Percentiles rank a stretch among this genome's conserved stretches.
phyloP scores from a whole-genome alignment of 73 alveolate species.

The Blepharisma japonicum region DNA sequence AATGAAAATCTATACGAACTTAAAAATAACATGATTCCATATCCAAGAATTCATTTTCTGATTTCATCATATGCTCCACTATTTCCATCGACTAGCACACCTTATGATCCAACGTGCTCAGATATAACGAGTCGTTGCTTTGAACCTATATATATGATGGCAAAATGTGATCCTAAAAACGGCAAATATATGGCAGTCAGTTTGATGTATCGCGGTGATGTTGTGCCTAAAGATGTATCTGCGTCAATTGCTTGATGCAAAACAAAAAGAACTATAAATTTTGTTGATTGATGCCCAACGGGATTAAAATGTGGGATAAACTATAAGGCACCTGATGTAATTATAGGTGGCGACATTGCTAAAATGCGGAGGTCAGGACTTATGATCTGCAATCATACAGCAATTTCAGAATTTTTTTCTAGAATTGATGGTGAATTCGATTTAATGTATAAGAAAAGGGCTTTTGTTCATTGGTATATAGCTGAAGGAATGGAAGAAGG shows the following conservation, averaged over 20 bases:
- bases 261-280: constrained; percentile 92
- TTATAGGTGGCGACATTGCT: constrained; percentile 96
- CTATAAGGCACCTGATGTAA: constrained; percentile 95
- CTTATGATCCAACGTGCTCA: constrained; percentile 30
- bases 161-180: constrained; percentile 40
- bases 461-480: constrained; percentile 68
- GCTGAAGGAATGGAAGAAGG: constrained; percentile 46
- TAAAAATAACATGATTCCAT: constrained; percentile 54
- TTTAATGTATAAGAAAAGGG: constrained; percentile 64
- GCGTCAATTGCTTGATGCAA: constrained; percentile 66
- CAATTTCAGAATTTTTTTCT: constrained; percentile 64
- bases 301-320: constrained; percentile 94
- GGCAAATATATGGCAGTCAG: constrained; percentile 55
- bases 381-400: constrained; percentile 61
- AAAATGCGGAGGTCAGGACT: constrained; percentile 84
- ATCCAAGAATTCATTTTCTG: constrained; percentile 68
- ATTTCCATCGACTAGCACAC: constrained; percentile 29
- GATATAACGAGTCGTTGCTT: constrained; percentile 41
- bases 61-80: constrained; percentile 61
- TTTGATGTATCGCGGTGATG: constrained; percentile 60
- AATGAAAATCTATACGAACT: constrained; percentile 58
- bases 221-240: constrained; percentile 68
- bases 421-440: constrained; percentile 71
- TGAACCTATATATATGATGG: constrained; percentile 31
- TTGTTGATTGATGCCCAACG: constrained; percentile 98